Conservation (phyloP, 1,139 yeast genomes). For the Casaregolazyma suthepensis region DNA sequence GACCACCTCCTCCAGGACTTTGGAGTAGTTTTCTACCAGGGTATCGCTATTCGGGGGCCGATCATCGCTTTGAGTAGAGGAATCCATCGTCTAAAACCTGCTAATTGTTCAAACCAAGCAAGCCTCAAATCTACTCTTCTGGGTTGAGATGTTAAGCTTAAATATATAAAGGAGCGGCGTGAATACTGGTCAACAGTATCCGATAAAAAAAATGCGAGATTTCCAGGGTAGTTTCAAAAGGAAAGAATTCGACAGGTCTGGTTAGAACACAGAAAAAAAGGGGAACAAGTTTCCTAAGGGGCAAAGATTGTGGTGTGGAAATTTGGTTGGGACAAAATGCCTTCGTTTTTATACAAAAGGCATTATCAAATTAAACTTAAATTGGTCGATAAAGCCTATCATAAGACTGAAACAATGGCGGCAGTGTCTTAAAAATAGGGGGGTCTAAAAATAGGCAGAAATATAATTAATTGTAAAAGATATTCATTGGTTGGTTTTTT, state of each 20-base stretch:
- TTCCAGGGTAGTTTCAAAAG: not conserved
- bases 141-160: not conserved
- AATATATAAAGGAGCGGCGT: not conserved
- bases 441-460: not conserved
- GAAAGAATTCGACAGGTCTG: not conserved
- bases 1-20: conserved; percentile 17
- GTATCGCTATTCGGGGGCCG: not conserved
- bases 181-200: conserved; percentile 11
- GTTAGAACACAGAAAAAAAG: not conserved
- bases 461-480: too few relatives aligned
- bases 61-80: not conserved
- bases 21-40: conserved; percentile 15
- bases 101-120: not conserved
- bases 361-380: not conserved
- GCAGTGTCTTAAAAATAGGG: not conserved
- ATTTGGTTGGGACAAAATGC: not conserved
- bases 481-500: not conserved
- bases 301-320: not conserved
- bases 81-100: not conserved
- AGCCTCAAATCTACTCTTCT: not conserved
- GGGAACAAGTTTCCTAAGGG: not conserved
- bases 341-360: not conserved
- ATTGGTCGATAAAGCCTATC: not conserved
- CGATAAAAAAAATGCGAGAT: not conserved
- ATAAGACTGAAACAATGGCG: not conserved